A percentile compares a stretch with the other conserved stretches of the same genome.
Evolutionary conservation across 192 early-diverging fungal genomes (phyloP).

Genomic region (Phlyctochytrium arcticum): DNA sequence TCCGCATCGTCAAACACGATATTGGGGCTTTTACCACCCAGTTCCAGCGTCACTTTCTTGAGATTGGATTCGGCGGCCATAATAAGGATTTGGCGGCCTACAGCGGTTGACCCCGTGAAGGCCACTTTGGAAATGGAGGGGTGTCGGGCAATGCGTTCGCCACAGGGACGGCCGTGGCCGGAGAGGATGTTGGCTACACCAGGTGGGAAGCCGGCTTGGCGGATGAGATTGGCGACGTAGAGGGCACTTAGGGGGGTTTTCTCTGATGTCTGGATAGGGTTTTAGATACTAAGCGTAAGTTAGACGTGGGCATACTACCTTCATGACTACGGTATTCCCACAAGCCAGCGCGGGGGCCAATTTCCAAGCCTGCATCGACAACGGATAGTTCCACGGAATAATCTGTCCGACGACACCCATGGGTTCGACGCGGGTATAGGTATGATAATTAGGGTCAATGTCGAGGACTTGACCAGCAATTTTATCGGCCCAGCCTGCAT

Average conservation of each 20-base stretch:
- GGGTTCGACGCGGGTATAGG: constrained; percentile 25
- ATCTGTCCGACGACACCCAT: constrained; percentile 27
- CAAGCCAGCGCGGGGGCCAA: constrained; percentile 32
- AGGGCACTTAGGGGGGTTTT: constrained; percentile 38
- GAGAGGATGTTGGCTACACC: constrained; percentile 46
- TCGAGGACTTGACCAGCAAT: constrained; percentile 13
- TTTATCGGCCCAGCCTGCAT: constrained; percentile 27
- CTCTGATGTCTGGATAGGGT: constrained; percentile 18
- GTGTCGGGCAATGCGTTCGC: constrained; percentile 38
- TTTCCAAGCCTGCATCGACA: constrained; percentile 26
- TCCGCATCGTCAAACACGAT: constrained; percentile 48
- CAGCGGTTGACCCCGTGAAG: constrained; percentile 39
- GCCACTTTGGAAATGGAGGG: constrained; percentile 26
- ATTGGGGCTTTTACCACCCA: constrained; percentile 49
- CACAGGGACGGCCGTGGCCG: constrained; percentile 32
- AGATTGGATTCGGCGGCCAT: constrained; percentile 32
- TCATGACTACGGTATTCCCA: constrained; percentile 29
- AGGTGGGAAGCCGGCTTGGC: constrained; percentile 30
- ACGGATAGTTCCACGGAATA: constrained; percentile 22
- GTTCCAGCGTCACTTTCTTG: constrained; percentile 46
- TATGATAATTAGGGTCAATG: constrained; percentile 5
- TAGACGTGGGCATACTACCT: neutral
- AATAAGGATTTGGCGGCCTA: constrained; percentile 22
- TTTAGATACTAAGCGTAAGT: neutral
- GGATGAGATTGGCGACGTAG: constrained; percentile 27